Evolutionary conservation across 805 yeast genomes (phyloP), one percentile per base, ranked within the genome.

Genomic region (Monosporozyma yasuniensis): DNA sequence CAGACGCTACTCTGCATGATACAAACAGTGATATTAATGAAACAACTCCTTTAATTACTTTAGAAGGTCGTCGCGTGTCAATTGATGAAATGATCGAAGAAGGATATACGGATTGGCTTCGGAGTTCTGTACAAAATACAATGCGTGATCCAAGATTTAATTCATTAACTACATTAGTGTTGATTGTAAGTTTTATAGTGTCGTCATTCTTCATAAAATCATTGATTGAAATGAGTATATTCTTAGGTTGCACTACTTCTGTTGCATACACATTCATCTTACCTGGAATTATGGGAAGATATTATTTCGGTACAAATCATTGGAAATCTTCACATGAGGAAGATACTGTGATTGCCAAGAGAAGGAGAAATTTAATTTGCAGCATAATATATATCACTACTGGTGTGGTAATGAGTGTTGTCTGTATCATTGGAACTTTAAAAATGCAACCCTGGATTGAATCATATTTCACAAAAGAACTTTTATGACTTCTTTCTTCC

Each of bases 171-270:
- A 51, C 76, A 0, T 32, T 65, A 0, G 67, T 84, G 38, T 66
- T 80, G 3, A 2, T 72, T 0, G 53, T 64, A 6, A 7, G 38
- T 3, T 72, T 82, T 1, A 84, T 82, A 58, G 51, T 72, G 0
- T 64, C 79, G 11, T 87, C 93, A 0, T 63, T 80, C 1, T 63
- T 77, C 9, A 75, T 84, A 7, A 69, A 73, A 1, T 81, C 87
- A 0, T 78, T 84, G 60, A 89, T 82, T 49, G 73, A 78, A 34
- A 83, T 84, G 3, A 65, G 84, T 44, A 79, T 90, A 2, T 67
- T 84, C 48, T 87, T 84, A 14, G 93, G 93, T 2, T 83, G 88
- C 7, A 84, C 91, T 0, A 90, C 90, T 0, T 84, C 90, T 6
- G 84, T 88, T 0, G 70, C 86, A 23, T 84, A 84, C 47, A 80